phyloP scores from a whole-genome alignment of 2,329 filamentous ascomycete genomes.

The Colletotrichum camelliae region DNA sequence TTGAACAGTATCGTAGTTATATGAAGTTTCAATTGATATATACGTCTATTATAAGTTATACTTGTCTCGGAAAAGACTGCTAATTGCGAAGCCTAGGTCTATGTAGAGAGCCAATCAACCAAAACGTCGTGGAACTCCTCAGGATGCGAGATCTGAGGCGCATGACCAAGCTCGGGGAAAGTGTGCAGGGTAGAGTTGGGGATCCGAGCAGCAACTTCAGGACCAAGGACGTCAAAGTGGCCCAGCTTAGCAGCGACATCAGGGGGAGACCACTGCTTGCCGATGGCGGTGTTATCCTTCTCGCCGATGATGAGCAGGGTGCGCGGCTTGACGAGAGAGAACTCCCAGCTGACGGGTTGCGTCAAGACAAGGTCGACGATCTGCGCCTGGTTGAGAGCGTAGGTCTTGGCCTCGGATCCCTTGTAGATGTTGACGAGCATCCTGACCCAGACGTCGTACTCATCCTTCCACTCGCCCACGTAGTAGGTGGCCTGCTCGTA shows the following conservation, averaged over 20 bases:
- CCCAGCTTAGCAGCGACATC: constrained; percentile 50
- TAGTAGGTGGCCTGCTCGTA: constrained; percentile 57
- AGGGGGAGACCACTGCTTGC: constrained; percentile 54
- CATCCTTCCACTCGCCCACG: constrained; percentile 49
- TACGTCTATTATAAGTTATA: background rate
- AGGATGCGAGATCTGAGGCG: constrained; percentile 58
- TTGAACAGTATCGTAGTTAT: too few relatives aligned
- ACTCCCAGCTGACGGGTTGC: constrained; percentile 56
- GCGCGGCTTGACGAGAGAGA: constrained; percentile 46
- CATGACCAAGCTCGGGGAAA: constrained; percentile 55
- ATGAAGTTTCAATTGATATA: background rate
- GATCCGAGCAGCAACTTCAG: constrained; percentile 47
- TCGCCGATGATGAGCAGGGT: constrained; percentile 57
- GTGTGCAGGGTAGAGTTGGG: constrained; percentile 49
- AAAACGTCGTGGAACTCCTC: constrained; percentile 50
- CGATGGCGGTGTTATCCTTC: constrained; percentile 60
- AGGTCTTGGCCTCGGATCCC: constrained; percentile 45
- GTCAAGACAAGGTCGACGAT: constrained; percentile 62
- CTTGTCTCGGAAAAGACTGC: fast-evolving
- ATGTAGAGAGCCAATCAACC: constrained; percentile 45
- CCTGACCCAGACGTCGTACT: constrained; percentile 59
- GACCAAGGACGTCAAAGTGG: constrained; percentile 54
- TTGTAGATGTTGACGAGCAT: constrained; percentile 60
- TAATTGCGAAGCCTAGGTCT: background rate
- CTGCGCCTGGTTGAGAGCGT: constrained; percentile 52